Conservation (phyloP, 1,284 basidiomycete genomes). For the Sporisorium graminicola region DNA sequence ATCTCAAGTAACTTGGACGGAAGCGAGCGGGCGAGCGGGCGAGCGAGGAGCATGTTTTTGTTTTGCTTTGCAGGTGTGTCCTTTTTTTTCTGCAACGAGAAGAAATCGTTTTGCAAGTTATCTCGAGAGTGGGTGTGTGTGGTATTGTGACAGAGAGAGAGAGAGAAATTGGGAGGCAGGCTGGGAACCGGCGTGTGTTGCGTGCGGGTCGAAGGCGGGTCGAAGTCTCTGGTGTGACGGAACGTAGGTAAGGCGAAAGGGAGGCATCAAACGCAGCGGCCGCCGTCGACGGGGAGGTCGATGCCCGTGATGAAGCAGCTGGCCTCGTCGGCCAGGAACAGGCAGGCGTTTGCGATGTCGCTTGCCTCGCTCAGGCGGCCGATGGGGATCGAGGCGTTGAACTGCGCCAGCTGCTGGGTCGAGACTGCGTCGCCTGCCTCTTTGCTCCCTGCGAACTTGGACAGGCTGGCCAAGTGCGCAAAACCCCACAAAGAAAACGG, state of each 20-base stretch:
- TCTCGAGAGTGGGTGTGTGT: background rate
- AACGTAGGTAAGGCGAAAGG: too few relatives aligned
- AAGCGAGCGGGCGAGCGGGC: too few relatives aligned
- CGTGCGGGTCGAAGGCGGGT: too few relatives aligned
- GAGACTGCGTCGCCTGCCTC: conserved; percentile 35
- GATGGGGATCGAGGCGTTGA: conserved; percentile 41
- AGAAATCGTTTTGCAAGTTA: too few relatives aligned
- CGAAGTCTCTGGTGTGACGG: too few relatives aligned
- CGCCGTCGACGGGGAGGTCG: conserved; percentile 50
- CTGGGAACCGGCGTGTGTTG: too few relatives aligned
- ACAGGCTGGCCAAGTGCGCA: conserved; percentile 4
- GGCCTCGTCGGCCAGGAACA: conserved; percentile 44
- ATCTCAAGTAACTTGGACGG: conserved; percentile 61
- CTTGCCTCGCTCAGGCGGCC: conserved; percentile 28
- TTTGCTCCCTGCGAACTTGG: conserved; percentile 35
- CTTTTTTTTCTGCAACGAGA: too few relatives aligned
- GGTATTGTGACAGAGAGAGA: too few relatives aligned
- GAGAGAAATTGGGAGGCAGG: too few relatives aligned
- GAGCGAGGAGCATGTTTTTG: background rate
- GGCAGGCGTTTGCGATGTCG: conserved; percentile 50
- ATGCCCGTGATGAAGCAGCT: conserved; percentile 42
- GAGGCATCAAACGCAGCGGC: conserved; percentile 45
- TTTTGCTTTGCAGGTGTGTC: background rate
- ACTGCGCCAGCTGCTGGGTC: conserved; percentile 12
- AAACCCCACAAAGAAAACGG: too few relatives aligned